Conservation (phyloP, 2,329 filamentous ascomycete species). For the Sporothrix variecibatus region DNA sequence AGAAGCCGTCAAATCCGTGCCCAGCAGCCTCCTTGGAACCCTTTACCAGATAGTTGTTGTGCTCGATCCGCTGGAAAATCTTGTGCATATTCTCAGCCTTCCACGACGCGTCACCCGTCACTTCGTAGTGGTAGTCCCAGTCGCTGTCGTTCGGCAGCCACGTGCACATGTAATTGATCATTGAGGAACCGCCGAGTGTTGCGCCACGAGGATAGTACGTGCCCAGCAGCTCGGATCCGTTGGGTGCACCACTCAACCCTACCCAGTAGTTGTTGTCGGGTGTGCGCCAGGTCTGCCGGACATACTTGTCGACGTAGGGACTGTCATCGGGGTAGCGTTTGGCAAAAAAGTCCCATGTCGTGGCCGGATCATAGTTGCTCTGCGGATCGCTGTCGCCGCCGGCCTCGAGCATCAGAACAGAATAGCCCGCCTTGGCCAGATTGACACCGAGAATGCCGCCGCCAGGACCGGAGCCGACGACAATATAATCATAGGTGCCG, state of each 20-base stretch:
- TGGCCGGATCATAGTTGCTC: slow-evolving; percentile 50
- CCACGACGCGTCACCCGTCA: slow-evolving; percentile 34
- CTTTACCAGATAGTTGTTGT: neutral
- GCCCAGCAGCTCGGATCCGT: neutral
- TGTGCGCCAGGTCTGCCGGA: neutral
- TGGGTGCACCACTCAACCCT: neutral
- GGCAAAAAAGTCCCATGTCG: slow-evolving; percentile 59
- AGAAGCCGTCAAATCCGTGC: neutral
- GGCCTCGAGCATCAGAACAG: slow-evolving; percentile 56
- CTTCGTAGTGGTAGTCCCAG: slow-evolving; percentile 28
- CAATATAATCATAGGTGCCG: neutral
- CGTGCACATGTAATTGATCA: slow-evolving; percentile 37
- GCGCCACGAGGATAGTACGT: slow-evolving; percentile 27
- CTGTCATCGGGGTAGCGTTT: slow-evolving; percentile 46
- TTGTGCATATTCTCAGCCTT: neutral
- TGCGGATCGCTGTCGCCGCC: slow-evolving; percentile 51
- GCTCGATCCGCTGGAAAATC: slow-evolving; percentile 1
- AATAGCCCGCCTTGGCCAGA: slow-evolving; percentile 55
- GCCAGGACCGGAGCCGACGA: neutral
- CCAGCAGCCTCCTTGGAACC: neutral
- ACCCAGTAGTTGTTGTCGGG: neutral
- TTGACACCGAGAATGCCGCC: slow-evolving; percentile 33
- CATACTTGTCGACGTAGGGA: neutral
- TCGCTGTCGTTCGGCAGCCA: slow-evolving; percentile 35
- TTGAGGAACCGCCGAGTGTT: slow-evolving; percentile 38